Evolutionary conservation across 139 green algal species (phyloP).

Genomic region (Astrephomene gubernaculifera): DNA sequence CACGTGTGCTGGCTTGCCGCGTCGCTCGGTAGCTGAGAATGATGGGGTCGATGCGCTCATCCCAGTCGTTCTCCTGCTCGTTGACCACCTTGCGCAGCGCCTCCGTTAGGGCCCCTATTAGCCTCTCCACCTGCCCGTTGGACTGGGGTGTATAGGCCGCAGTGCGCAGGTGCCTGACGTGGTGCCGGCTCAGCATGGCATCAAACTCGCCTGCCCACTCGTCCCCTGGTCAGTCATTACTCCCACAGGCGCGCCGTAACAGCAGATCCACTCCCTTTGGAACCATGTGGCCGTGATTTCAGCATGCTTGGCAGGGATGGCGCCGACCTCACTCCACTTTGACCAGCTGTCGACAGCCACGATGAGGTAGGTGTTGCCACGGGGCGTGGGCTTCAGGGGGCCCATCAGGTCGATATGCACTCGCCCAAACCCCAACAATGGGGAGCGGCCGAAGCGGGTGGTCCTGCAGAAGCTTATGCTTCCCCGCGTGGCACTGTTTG

Average conservation of each 20-base stretch:
- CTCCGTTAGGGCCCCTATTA: neutral
- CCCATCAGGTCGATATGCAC: conserved; percentile 17
- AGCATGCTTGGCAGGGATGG: neutral
- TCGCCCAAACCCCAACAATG: neutral
- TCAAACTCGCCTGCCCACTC: conserved; percentile 10
- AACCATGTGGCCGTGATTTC: neutral
- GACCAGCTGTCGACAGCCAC: neutral
- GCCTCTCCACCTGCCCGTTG: neutral
- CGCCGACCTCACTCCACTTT: conserved; percentile 13
- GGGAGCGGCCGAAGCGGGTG: neutral
- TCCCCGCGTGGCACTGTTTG: neutral
- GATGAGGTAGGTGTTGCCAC: neutral
- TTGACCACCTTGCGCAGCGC: neutral
- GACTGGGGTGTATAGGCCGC: neutral
- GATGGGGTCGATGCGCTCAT: neutral
- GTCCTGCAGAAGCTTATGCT: neutral
- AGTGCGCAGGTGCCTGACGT: neutral
- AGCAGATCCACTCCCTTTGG: neutral
- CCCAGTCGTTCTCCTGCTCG: neutral
- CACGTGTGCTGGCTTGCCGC: neutral
- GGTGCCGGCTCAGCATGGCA: neutral
- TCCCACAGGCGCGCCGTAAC: neutral
- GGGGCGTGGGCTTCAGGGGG: neutral
- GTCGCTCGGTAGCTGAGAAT: neutral
- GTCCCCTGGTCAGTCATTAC: conserved; percentile 3